phyloP scores from a whole-genome alignment of 306 rosid species.

The Parietaria judaica region DNA sequence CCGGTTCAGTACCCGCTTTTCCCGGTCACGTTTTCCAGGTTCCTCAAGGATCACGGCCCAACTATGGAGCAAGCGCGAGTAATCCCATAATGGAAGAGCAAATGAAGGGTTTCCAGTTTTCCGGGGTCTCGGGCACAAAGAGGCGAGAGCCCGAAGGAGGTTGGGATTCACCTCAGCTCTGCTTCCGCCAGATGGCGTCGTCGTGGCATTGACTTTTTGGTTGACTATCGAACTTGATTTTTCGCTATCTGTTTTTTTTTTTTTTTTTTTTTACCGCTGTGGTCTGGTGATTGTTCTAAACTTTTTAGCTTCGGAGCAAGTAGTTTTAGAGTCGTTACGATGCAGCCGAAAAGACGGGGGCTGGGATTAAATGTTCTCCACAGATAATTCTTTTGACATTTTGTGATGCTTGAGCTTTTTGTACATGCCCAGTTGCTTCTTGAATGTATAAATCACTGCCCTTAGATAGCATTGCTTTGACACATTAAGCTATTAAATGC shows the following conservation, averaged over 20 bases:
- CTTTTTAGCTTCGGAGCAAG: constrained; percentile 14
- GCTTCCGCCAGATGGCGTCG: constrained; percentile 12
- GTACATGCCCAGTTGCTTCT: constrained; percentile 14
- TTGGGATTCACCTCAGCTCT: constrained; percentile 27
- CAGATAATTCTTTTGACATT: constrained; percentile 17
- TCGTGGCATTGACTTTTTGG: constrained; percentile 14
- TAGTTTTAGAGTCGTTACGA: constrained; percentile 12
- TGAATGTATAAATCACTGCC: constrained; percentile 8
- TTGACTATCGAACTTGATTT: background rate
- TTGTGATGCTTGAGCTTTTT: constrained; percentile 10
- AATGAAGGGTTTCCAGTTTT: constrained; percentile 18
- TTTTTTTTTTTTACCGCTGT: background rate
- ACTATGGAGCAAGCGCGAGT: constrained; percentile 6
- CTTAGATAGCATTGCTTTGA: background rate
- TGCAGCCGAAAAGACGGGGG: constrained; percentile 11
- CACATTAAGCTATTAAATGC: background rate
- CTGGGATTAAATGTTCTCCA: constrained; percentile 13
- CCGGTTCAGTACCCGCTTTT: constrained; percentile 18
- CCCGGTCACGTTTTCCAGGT: constrained; percentile 9
- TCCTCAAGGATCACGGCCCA: constrained; percentile 16
- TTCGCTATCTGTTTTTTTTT: constrained; percentile 5
- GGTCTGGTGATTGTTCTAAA: constrained; percentile 3
- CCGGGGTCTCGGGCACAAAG: constrained; percentile 16
- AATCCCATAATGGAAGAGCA: constrained; percentile 17
- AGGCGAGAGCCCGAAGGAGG: constrained; percentile 34